Conservation (phyloP, 2,329 filamentous ascomycete species). For the Exophiala mesophila region DNA sequence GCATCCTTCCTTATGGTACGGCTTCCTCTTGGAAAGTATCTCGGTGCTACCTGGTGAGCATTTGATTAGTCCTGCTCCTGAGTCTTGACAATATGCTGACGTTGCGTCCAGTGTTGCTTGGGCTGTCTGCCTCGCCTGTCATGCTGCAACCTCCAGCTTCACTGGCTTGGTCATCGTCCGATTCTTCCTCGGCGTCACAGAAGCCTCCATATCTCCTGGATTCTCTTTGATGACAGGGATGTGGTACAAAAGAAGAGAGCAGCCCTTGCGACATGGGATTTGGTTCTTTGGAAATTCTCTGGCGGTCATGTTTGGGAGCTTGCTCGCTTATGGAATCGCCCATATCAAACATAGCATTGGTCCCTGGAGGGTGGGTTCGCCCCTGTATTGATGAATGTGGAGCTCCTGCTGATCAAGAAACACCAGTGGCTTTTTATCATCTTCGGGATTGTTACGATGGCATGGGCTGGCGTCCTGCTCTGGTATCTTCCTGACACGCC, state of each 20-base stretch:
- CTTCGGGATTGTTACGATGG: constrained; percentile 28
- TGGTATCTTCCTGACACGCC: constrained; percentile 27
- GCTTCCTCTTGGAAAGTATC: constrained; percentile 35
- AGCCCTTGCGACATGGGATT: constrained; percentile 32
- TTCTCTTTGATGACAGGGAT: constrained; percentile 38
- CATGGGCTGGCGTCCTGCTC: constrained; percentile 27
- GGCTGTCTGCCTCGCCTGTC: constrained; percentile 43
- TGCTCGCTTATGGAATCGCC: constrained; percentile 28
- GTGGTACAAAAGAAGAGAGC: constrained; percentile 34
- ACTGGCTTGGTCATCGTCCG: constrained; percentile 37
- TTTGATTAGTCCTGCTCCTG: too few species aligned
- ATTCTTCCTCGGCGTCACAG: constrained; percentile 41
- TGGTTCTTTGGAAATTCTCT: constrained; percentile 34
- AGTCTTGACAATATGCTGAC: constrained; percentile 26
- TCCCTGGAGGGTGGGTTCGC: constrained; percentile 27
- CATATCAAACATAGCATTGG: constrained; percentile 24
- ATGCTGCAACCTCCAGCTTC: constrained; percentile 39
- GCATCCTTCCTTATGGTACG: constrained; percentile 36
- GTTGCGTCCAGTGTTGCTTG: constrained; percentile 26
- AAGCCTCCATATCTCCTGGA: constrained; percentile 34
- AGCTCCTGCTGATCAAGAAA: constrained; percentile 17
- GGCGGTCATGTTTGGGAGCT: constrained; percentile 26
- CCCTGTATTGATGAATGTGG: not conserved
- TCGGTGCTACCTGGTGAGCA: constrained; percentile 28
- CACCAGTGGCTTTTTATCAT: constrained; percentile 28